These are phyloP conservation scores for Hyphodiscus hymeniophilus DNA, from an alignment of 495 filamentous ascomycete genomes.

Conservation along the genomic window DNA sequence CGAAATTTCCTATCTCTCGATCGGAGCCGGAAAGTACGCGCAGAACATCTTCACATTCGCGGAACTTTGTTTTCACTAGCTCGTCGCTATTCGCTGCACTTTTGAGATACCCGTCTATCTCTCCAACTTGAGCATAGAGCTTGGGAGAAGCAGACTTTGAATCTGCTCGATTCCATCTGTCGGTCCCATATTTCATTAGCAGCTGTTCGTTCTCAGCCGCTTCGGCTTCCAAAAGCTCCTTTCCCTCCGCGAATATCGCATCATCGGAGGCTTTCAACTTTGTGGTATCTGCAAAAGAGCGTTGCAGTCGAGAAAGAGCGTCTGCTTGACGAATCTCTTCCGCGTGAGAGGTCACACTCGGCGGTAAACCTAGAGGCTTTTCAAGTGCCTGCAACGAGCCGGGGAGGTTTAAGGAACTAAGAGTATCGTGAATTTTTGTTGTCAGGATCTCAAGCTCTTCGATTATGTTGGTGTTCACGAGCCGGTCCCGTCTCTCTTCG, in stretches of 20 bases:
- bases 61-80: constrained; percentile 70
- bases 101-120: constrained; percentile 82
- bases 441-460: constrained; percentile 79
- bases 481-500: constrained; percentile 78
- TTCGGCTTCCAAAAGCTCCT: constrained; percentile 66
- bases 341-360: constrained; percentile 74
- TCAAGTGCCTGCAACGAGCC: constrained; percentile 92
- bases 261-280: constrained; percentile 73
- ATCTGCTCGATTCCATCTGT: constrained; percentile 68
- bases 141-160: constrained; percentile 64
- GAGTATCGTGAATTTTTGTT: constrained; percentile 66
- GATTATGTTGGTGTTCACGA: constrained; percentile 80
- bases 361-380: constrained; percentile 88
- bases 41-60: constrained; percentile 64
- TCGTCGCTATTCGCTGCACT: constrained; percentile 77
- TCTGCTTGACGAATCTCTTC: constrained; percentile 94
- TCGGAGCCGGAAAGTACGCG: constrained; percentile 69
- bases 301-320: constrained; percentile 63
- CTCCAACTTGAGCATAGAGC: constrained; percentile 63
- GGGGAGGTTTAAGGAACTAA: constrained; percentile 80
- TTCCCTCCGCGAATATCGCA: constrained; percentile 72
- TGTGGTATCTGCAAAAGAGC: constrained; percentile 75
- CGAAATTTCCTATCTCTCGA: constrained; percentile 74
- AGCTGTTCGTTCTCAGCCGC: constrained; percentile 72
- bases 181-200: constrained; percentile 75